Conservation (phyloP, 305 asterid genomes). For the Nicotiana rustica region DNA sequence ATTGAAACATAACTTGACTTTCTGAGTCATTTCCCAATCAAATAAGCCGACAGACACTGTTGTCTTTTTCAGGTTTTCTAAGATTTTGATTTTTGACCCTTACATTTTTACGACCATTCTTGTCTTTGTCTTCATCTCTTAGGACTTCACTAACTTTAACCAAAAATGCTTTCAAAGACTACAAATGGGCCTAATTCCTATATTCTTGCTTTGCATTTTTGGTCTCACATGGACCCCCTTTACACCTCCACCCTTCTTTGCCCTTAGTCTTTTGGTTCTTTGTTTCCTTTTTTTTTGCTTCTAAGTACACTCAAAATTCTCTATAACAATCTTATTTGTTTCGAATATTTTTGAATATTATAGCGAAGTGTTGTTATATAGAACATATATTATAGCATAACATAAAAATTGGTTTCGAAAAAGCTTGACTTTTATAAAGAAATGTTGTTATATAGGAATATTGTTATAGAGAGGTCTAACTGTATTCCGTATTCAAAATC, state of each 20-base stretch:
- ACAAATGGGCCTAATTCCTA: neutral
- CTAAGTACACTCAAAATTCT: no score
- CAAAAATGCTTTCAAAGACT: neutral
- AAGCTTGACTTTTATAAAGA: no score
- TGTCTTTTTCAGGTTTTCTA: slow-evolving; percentile 22
- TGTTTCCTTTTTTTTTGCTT: neutral
- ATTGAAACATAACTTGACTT: slow-evolving; percentile 28
- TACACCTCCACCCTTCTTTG: neutral
- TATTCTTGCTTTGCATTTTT: slow-evolving; percentile 4
- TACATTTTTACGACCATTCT: neutral
- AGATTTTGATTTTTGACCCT: neutral
- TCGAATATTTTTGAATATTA: no score
- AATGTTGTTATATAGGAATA: no score
- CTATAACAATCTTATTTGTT: no score
- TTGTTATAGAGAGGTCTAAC: no score
- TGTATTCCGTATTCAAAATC: neutral
- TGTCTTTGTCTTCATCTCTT: slow-evolving; percentile 4
- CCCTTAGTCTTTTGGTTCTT: neutral
- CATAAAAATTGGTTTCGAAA: no score
- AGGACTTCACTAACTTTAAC: neutral
- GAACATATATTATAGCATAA: no score
- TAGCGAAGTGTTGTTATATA: no score
- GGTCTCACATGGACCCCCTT: slow-evolving; percentile 18
- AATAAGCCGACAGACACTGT: slow-evolving; percentile 2
- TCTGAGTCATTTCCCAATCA: slow-evolving; percentile 17